Evolutionary conservation across 495 filamentous ascomycete species (phyloP), one percentile per base, ranked within the genome.

Genomic region (Lasiosphaeriaceae sp.): DNA sequence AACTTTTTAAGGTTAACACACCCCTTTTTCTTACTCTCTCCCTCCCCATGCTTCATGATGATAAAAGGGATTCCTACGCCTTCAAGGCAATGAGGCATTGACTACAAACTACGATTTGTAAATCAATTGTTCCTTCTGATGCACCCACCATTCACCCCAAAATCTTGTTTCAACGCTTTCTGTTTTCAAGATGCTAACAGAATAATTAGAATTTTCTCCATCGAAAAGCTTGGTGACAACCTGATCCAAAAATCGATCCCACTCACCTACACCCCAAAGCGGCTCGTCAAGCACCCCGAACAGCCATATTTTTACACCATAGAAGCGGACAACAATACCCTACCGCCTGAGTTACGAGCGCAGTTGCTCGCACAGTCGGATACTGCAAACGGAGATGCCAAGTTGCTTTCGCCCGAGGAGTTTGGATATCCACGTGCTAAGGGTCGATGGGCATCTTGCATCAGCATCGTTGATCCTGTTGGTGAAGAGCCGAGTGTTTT

Each of bases 381-480:
- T 9, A 74, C 82, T 3, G 83, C 83, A 11, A 88, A 90, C 71
- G 90, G 86, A 2, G 89, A 96, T 53, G 79, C 77, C 26, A 76
- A 77, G 9, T 72, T 83, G 2, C 77, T 95, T 5, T 86, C 90
- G 8, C 82, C 93, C 0, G 85, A 88, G 59, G 89, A 96, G 2
- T 96, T 97, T 69, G 95, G 95, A 0, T 90, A 96, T 65, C 89
- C 94, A 43, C 83, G 86, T 29, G 91, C 81, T 11, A 80, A 78
- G 61, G 87, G 90, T 14, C 86, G 95, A 59, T 99, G 95, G 95
- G 91, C 95, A 23, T 96, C 91, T 19, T 96, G 92, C 67, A 90
- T 99, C 58, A 88, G 89, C 62, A 79, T 97, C 14, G 78, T 97
- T 19, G 95, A 98, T 62, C 93, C 95, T 0, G 54, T 93, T 16